Base-by-base conservation (phyloP, 2,329 filamentous ascomycete species). In the Blastomyces parvus region DNA sequence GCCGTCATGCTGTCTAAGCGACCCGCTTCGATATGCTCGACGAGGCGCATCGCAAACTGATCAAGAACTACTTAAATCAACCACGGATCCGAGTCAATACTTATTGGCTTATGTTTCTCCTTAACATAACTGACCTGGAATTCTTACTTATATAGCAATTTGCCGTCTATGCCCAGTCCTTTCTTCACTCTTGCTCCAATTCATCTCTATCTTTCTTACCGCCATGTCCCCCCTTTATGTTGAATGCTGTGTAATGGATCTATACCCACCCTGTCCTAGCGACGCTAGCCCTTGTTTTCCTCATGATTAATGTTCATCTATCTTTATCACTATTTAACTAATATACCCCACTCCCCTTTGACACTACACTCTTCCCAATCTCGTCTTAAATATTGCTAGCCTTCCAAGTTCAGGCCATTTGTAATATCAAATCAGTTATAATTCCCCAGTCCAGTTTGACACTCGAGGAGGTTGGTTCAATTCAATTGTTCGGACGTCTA, bases 1-100 rank as follows among this genome's bases (percentile, higher is more conserved):
- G 72, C 70, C 53, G 74, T 67, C 38, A 76, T 74, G 72, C 73
- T 72, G 67, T 76, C 72, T 64, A 74, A 50, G 63, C 69, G 2
- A 67, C 66, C 5, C 36, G 5, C 52, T 36, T 55, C 27, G 30
- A n/a, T n/a, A 14, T 19, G 19, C 19, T n/a, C 2, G 2, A 36
- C 30, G 22, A 56, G 2, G 4, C 30, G 48, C 3, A 7, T 7
- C 6, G 22, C n/a, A 50, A 50, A 9, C 25, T 13, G 14, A 52
- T 52, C 25, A 46, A 22, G 17, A n/a, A 11, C 22, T 25, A 13
- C 8, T 52, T 17, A 52, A 52, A 11, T 11, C 52, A 36, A n/a
- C 14, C 14, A 19, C 6, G 52, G 14, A 55, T n/a, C 19, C 27
- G n/a, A 27, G 14, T 30, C 52, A 55, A 55, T 55, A 55, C 36